Conservation (phyloP, 148 eudicot species). For the Cornus florida region DNA sequence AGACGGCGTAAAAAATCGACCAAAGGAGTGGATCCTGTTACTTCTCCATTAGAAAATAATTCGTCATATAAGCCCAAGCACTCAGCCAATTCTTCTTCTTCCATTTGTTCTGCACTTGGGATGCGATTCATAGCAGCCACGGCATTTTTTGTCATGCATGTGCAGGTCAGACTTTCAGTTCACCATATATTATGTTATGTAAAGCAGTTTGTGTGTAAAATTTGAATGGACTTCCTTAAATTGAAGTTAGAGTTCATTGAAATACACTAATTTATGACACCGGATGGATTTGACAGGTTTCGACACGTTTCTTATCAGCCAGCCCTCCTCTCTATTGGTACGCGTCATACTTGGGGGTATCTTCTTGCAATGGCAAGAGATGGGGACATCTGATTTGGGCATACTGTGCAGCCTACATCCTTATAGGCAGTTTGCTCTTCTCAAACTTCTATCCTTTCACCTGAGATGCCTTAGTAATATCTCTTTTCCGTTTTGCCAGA, state of each 20-base stretch:
- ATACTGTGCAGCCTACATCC: constrained; percentile 70
- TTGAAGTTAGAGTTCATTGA: not conserved
- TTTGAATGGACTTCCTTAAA: not conserved
- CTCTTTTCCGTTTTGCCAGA: not conserved
- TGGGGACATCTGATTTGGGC: constrained; percentile 72
- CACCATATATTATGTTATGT: not conserved
- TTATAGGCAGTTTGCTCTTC: constrained; percentile 90
- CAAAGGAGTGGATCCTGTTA: constrained; percentile 21
- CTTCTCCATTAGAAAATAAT: constrained; percentile 24
- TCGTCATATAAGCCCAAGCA: constrained; percentile 28
- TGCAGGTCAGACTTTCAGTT: constrained; percentile 53
- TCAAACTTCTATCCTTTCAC: constrained; percentile 97
- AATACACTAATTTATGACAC: not conserved
- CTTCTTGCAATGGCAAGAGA: constrained; percentile 35
- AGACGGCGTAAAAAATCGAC: constrained; percentile 42
- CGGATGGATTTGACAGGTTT: constrained; percentile 51
- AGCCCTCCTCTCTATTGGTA: constrained; percentile 94
- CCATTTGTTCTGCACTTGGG: constrained; percentile 78
- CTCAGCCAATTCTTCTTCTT: constrained; percentile 43
- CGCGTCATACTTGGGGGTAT: constrained; percentile 61
- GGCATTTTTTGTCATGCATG: constrained; percentile 88
- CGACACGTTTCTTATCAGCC: constrained; percentile 90
- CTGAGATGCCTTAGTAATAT: constrained; percentile 21
- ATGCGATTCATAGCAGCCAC: constrained; percentile 82
- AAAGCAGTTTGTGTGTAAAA: not conserved